phyloP scores from a whole-genome alignment of 164 flowering plant species.

The Magnolia sinica region DNA sequence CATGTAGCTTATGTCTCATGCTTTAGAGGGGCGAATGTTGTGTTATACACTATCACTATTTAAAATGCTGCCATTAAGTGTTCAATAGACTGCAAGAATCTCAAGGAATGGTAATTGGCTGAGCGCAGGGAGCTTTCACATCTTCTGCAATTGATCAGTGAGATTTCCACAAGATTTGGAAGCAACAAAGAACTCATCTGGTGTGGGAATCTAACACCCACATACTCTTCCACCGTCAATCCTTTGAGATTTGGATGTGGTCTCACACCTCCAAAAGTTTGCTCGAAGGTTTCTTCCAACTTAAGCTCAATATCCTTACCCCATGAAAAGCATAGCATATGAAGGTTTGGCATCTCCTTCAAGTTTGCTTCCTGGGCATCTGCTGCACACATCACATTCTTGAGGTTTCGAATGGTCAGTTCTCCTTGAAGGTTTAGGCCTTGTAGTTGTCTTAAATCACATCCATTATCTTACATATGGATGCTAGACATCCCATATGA shows the following conservation, averaged over 20 bases:
- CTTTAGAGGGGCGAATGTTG: no score
- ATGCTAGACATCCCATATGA: no score
- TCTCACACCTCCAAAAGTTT: constrained; percentile 12
- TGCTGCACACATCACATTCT: no score
- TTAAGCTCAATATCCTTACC: not conserved
- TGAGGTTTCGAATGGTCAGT: not conserved
- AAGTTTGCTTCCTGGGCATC: constrained; percentile 6
- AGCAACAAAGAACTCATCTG: constrained; percentile 19
- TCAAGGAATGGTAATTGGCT: constrained; percentile 23
- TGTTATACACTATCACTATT: no score
- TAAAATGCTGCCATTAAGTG: no score
- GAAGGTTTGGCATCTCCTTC: not conserved
- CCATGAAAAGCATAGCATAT: not conserved
- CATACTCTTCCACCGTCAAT: constrained; percentile 14
- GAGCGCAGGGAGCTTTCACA: constrained; percentile 16
- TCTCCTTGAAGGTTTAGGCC: constrained; percentile 7
- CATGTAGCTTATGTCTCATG: no score
- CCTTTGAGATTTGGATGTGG: constrained; percentile 21
- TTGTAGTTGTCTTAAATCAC: not conserved
- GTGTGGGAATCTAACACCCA: constrained; percentile 18
- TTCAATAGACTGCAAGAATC: no score
- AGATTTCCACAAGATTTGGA: constrained; percentile 7
- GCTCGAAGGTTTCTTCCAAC: not conserved
- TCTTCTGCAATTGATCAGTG: constrained; percentile 18
- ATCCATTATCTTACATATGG: not conserved